Evolutionary conservation across 2,329 filamentous ascomycete genomes (phyloP).

Genomic region (Clarireedia hainanense): DNA sequence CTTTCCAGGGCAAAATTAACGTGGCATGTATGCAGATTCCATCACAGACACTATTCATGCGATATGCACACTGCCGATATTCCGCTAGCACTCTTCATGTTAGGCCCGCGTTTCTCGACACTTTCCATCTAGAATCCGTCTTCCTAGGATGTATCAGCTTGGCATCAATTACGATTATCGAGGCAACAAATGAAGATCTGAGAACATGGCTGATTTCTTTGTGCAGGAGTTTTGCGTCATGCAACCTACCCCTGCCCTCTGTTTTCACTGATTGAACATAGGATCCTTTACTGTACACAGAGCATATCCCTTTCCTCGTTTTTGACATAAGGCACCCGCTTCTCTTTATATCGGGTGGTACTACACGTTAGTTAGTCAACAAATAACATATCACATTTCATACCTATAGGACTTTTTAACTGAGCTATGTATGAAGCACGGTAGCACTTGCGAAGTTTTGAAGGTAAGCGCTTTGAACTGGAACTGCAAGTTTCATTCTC

Average conservation of each 20-base stretch:
- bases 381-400: neutral
- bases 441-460: too few relatives aligned
- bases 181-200: conserved; percentile 8
- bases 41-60: conserved; percentile 9
- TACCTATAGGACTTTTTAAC: neutral
- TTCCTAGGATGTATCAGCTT: neutral
- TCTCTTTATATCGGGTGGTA: neutral
- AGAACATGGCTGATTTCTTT: conserved; percentile 26
- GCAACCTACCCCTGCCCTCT: conserved; percentile 6
- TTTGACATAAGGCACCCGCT: neutral
- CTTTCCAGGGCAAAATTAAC: neutral
- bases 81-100: neutral
- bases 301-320: neutral
- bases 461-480: too few relatives aligned
- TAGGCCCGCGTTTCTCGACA: neutral
- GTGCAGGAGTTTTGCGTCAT: conserved; percentile 18
- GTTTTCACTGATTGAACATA: conserved; percentile 26
- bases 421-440: neutral
- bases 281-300: conserved; percentile 18
- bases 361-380: neutral
- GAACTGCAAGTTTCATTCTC: too few relatives aligned
- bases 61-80: neutral
- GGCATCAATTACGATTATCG: neutral
- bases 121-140: neutral
- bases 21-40: conserved; percentile 5